These are phyloP conservation scores for Solanum sitiens DNA, from an alignment of 257 asterid species.

Conservation along the genomic window DNA sequence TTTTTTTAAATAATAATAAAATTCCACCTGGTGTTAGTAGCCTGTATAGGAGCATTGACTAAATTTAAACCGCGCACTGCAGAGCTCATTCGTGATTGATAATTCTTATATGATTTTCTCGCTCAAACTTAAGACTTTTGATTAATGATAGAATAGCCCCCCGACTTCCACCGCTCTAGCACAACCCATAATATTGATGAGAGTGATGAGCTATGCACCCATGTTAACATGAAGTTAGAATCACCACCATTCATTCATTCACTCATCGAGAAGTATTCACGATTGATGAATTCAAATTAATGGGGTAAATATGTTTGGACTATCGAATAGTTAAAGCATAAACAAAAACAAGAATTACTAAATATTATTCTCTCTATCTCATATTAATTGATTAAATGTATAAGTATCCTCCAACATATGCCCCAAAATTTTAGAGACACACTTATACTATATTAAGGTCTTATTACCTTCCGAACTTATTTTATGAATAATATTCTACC, in stretches of 20 bases:
- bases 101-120: background rate
- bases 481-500: too few species aligned
- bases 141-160: too few species aligned
- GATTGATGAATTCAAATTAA: background rate
- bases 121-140: background rate
- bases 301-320: background rate
- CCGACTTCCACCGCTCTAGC: too few species aligned
- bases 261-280: background rate
- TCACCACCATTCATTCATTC: background rate
- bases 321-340: background rate
- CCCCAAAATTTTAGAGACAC: too few species aligned
- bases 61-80: too few species aligned
- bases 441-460: too few species aligned
- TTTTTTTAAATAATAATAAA: too few species aligned
- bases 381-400: background rate
- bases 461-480: too few species aligned
- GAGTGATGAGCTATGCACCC: background rate
- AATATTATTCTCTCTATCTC: background rate
- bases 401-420: too few species aligned
- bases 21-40: background rate
- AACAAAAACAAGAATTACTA: background rate
- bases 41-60: background rate
- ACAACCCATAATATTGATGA: background rate
- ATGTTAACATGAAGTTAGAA: background rate
- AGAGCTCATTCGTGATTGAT: background rate